phyloP scores from a whole-genome alignment of 192 early-diverging fungal genomes.

The Coemansia sp. region DNA sequence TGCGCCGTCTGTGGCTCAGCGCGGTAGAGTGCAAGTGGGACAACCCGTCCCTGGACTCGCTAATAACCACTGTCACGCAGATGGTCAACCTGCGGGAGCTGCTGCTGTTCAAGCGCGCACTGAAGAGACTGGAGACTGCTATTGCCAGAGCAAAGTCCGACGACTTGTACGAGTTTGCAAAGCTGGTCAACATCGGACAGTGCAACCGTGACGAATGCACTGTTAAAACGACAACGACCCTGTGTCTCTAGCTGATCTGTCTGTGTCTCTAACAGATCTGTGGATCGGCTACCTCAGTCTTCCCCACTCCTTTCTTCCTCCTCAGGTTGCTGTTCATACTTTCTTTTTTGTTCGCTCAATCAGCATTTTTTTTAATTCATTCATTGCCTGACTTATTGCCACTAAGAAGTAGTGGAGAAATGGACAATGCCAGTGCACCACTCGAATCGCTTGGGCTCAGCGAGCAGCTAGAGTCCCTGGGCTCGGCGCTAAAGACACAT shows the following conservation, averaged over 20 bases:
- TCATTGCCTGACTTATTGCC: background rate
- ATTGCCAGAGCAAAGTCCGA: background rate
- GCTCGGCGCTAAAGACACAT: conserved; percentile 47
- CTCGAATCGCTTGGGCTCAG: conserved; percentile 10
- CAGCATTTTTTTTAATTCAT: background rate
- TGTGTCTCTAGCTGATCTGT: background rate
- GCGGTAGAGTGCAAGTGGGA: conserved; percentile 15
- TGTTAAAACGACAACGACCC: background rate
- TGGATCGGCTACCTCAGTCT: background rate
- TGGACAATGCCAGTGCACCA: background rate
- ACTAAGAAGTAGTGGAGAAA: background rate
- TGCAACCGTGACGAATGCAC: conserved; percentile 16
- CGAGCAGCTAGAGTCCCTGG: conserved; percentile 33
- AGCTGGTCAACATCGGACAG: conserved; percentile 15
- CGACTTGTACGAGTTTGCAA: conserved; percentile 16
- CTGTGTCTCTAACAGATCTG: background rate
- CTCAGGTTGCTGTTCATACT: background rate
- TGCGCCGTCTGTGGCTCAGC: conserved; percentile 27
- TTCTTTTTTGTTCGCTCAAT: background rate
- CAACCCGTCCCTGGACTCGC: conserved; percentile 8
- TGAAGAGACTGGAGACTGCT: conserved; percentile 11
- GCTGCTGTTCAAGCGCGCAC: conserved; percentile 20
- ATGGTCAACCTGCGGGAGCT: conserved; percentile 27
- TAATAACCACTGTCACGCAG: conserved; percentile 6
- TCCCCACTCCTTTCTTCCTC: background rate